phyloP scores from a whole-genome alignment of 78 protist species.

The Dictyostelium firmibasis region DNA sequence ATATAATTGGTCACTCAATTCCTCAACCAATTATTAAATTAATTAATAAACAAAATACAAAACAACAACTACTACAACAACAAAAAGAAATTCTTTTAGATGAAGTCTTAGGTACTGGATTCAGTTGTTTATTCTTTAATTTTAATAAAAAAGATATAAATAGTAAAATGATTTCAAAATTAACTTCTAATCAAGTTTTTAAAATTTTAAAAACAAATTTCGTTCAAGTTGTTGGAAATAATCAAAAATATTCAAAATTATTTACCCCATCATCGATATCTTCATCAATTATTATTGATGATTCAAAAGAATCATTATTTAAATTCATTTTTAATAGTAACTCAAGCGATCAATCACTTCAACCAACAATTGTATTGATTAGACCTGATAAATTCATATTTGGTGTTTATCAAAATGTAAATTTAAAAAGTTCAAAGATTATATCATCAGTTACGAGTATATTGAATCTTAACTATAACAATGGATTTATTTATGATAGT shows the following conservation, averaged over 20 bases:
- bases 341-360: background rate
- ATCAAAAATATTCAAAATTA: background rate
- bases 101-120: conserved; percentile 9
- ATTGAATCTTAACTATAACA: background rate
- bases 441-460: background rate
- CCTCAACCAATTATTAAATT: conserved; percentile 8
- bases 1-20: background rate
- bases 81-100: background rate
- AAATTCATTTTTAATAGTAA: background rate
- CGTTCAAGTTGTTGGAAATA: background rate
- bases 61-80: background rate
- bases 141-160: background rate
- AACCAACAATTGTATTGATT: background rate
- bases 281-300: background rate
- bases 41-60: background rate
- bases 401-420: conserved; percentile 3
- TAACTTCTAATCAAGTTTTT: background rate
- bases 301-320: background rate
- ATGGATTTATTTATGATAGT: background rate
- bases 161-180: background rate
- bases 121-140: conserved; percentile 17
- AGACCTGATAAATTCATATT: conserved; percentile 44
- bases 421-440: background rate
- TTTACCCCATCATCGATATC: background rate
- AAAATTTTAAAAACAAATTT: background rate